These are phyloP conservation scores for Kregervanrija pseudodelftensis DNA, from an alignment of 805 yeast species.

Conservation along the genomic window DNA sequence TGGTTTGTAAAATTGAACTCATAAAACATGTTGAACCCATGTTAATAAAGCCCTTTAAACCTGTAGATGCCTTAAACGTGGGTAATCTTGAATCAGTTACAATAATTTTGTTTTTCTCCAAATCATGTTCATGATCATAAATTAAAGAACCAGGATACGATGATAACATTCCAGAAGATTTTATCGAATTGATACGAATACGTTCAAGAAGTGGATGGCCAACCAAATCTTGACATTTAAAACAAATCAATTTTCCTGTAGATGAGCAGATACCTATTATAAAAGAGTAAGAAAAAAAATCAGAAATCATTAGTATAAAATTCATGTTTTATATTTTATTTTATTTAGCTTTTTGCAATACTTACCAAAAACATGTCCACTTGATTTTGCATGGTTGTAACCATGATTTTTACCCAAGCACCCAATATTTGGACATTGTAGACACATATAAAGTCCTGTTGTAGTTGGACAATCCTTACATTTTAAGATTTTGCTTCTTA, in stretches of 20 bases:
- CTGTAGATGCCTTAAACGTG: constrained; percentile 53
- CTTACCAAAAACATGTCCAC: constrained; percentile 48
- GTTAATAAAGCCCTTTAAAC: constrained; percentile 81
- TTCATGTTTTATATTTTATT: neutral
- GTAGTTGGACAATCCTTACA: constrained; percentile 44
- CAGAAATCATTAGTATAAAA: constrained; percentile 15
- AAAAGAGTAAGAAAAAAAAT: neutral
- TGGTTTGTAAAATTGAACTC: constrained; percentile 84
- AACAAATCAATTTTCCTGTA: constrained; percentile 68
- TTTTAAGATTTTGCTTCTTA: constrained; percentile 37
- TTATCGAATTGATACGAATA: constrained; percentile 33
- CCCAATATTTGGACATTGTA: constrained; percentile 74
- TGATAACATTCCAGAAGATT: constrained; percentile 12
- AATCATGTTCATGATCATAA: constrained; percentile 22
- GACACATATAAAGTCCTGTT: constrained; percentile 50
- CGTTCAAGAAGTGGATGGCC: constrained; percentile 52
- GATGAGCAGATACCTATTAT: constrained; percentile 47
- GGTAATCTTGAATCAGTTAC: constrained; percentile 34
- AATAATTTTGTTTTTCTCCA: constrained; percentile 22
- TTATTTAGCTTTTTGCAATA: constrained; percentile 3
- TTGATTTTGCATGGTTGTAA: constrained; percentile 35
- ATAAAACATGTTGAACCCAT: constrained; percentile 98
- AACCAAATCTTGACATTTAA: constrained; percentile 68
- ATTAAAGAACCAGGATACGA: constrained; percentile 27
- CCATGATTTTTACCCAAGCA: constrained; percentile 50